Evolutionary conservation across 805 yeast genomes (phyloP).

Genomic region (Saturnispora hagleri): DNA sequence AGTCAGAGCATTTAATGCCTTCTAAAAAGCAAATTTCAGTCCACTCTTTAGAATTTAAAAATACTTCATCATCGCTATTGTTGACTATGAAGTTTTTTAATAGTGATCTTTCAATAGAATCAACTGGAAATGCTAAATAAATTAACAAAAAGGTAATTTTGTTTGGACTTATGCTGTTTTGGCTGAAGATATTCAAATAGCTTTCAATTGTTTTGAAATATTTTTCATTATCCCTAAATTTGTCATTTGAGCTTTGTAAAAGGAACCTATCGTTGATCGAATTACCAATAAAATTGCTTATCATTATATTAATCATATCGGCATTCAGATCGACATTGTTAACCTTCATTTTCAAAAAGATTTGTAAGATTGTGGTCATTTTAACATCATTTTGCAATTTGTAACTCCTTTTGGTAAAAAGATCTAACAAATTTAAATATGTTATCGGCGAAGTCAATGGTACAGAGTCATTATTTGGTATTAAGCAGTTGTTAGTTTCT

Average conservation of each 20-base stretch:
- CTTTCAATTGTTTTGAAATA: not conserved
- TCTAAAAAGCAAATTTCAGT: slow-evolving; percentile 2
- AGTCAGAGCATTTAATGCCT: not conserved
- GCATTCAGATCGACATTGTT: not conserved
- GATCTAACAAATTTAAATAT: slow-evolving; percentile 3
- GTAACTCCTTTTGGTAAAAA: slow-evolving; percentile 5
- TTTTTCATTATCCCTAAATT: not conserved
- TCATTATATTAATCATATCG: slow-evolving; percentile 4
- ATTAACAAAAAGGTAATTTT: not conserved
- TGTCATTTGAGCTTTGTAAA: not conserved
- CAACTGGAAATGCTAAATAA: slow-evolving; percentile 3
- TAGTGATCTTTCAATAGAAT: slow-evolving; percentile 3
- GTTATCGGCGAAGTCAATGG: slow-evolving; percentile 1
- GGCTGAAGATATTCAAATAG: not conserved
- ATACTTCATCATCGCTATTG: not conserved
- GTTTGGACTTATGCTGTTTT: slow-evolving; percentile 1
- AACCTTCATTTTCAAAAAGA: slow-evolving; percentile 5
- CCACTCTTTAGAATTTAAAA: not conserved
- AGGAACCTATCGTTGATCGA: slow-evolving; percentile 1
- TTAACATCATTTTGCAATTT: not conserved
- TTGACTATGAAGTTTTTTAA: not conserved
- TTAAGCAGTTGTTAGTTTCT: not conserved
- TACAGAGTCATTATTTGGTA: not conserved
- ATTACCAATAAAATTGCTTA: slow-evolving; percentile 3
- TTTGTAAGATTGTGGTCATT: not conserved